Conservation (phyloP, 129 eudicot genomes). For the Calendula officinalis region DNA sequence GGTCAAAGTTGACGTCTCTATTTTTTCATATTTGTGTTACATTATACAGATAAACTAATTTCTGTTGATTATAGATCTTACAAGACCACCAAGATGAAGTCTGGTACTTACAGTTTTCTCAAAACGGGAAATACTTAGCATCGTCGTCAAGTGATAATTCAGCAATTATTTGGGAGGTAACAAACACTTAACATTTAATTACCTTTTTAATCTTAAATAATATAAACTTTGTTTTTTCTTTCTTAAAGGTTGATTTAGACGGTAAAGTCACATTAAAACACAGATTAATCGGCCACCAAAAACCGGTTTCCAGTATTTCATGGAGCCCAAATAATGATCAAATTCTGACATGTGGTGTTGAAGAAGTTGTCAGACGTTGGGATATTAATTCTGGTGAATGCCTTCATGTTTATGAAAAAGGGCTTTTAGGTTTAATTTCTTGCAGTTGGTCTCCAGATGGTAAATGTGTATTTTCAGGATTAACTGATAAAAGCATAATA, state of each 20-base stretch:
- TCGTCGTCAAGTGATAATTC: constrained; percentile 77
- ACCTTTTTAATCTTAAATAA: not conserved
- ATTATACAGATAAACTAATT: too few relatives aligned
- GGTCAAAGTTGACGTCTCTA: too few relatives aligned
- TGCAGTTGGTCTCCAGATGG: constrained; percentile 92
- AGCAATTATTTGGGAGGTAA: constrained; percentile 93
- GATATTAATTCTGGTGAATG: constrained; percentile 83
- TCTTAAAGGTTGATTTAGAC: constrained; percentile 52
- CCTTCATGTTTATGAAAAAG: constrained; percentile 66
- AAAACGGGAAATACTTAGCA: constrained; percentile 77
- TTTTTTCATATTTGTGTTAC: too few relatives aligned
- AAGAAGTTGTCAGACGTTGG: constrained; percentile 81
- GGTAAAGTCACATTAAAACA: constrained; percentile 65
- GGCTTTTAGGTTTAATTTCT: constrained; percentile 60
- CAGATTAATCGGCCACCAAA: constrained; percentile 66
- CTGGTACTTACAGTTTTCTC: constrained; percentile 85
- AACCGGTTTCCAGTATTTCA: constrained; percentile 66
- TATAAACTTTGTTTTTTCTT: not conserved
- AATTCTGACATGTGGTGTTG: constrained; percentile 82
- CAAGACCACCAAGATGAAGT: constrained; percentile 79
- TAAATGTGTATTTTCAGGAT: constrained; percentile 59
- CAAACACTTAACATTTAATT: constrained; percentile 10
- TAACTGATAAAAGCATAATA: constrained; percentile 74
- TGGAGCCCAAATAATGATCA: constrained; percentile 82
- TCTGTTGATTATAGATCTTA: constrained; percentile 43